Percentiles rank a stretch among this genome's conserved stretches.
phyloP scores from a whole-genome alignment of 306 rosid species.

The Rubus idaeus region DNA sequence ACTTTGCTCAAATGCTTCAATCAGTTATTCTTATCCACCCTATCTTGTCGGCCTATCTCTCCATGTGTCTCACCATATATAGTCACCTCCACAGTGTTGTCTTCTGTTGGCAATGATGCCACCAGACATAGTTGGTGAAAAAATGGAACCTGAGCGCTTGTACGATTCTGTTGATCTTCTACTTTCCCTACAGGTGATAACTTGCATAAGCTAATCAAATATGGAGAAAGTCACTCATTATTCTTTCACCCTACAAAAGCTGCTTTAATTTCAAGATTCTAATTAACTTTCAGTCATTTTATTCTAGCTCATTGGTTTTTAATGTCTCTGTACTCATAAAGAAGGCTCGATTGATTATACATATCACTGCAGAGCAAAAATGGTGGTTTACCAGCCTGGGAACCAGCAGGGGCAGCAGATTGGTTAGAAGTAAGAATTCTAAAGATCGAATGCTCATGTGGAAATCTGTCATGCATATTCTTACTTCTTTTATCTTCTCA shows the following conservation, averaged over 20 bases:
- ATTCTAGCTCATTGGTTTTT: not conserved
- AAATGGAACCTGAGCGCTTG: constrained; percentile 51
- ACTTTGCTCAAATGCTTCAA: not conserved
- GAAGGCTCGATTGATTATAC: not conserved
- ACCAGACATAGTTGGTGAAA: constrained; percentile 54
- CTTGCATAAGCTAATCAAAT: not conserved
- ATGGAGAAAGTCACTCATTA: too few species aligned
- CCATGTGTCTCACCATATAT: too few species aligned
- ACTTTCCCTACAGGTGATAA: constrained; percentile 58
- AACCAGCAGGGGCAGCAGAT: constrained; percentile 52
- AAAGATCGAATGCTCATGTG: not conserved
- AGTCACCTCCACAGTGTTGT: constrained; percentile 50
- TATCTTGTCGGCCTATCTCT: not conserved
- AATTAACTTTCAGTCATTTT: too few species aligned
- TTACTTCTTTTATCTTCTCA: not conserved
- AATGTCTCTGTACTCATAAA: not conserved
- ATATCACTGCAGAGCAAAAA: constrained; percentile 48
- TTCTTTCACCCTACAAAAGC: too few species aligned
- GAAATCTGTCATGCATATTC: not conserved
- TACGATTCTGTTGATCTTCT: constrained; percentile 54
- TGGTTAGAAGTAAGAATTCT: constrained; percentile 63
- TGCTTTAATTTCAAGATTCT: too few species aligned
- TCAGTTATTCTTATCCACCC: not conserved
- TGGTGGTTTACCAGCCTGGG: constrained; percentile 76
- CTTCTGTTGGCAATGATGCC: constrained; percentile 59